Evolutionary conservation across 768 basidiomycete genomes (phyloP).

Genomic region (Mycena rosella): DNA sequence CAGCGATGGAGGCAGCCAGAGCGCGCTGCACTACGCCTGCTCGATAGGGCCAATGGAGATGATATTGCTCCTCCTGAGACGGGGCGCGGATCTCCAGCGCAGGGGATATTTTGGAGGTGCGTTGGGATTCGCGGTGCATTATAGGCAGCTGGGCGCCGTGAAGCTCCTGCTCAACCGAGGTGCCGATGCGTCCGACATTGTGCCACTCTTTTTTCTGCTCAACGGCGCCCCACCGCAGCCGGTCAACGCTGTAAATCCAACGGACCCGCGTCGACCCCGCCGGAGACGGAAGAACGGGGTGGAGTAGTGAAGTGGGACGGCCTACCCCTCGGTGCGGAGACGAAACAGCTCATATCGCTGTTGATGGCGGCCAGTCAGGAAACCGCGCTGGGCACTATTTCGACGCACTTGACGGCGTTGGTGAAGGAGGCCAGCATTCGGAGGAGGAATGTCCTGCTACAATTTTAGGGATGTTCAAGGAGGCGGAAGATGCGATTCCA

Average conservation of each 20-base stretch:
- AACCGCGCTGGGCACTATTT: constrained; percentile 34
- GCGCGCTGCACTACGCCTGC: background rate
- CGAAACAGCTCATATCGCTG: background rate
- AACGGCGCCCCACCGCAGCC: too few species aligned
- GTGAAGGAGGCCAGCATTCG: constrained; percentile 41
- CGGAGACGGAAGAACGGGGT: too few species aligned
- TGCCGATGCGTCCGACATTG: background rate
- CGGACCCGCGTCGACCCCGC: background rate
- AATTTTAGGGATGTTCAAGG: constrained; percentile 2
- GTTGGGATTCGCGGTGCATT: background rate
- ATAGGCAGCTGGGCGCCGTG: background rate
- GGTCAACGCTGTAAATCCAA: background rate
- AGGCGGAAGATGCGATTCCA: background rate
- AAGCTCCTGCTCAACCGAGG: background rate
- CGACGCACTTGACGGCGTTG: constrained; percentile 47
- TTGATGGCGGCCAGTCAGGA: constrained; percentile 16
- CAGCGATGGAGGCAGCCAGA: too few species aligned
- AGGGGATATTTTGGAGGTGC: background rate
- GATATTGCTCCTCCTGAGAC: background rate
- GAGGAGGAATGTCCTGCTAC: constrained; percentile 3
- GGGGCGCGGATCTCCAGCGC: background rate
- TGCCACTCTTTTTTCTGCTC: background rate
- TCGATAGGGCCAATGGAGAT: background rate
- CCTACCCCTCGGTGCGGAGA: background rate
- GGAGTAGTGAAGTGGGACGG: constrained; percentile 10